Conservation (phyloP, 2,329 filamentous ascomycete genomes). For the Aspergillus ochraceus region DNA sequence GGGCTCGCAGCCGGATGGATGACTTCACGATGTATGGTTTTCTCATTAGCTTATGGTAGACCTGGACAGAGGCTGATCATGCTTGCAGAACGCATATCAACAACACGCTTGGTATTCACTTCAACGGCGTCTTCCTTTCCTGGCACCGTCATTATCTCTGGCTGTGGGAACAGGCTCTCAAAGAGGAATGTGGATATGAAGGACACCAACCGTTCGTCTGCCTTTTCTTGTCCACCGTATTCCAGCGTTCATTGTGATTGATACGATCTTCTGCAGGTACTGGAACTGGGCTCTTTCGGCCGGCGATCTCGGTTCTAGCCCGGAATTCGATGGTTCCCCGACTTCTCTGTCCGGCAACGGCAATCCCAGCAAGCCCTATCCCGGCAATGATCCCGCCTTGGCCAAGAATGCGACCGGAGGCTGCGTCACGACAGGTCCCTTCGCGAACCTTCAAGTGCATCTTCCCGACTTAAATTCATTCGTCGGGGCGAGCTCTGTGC, state of each 20-base stretch:
- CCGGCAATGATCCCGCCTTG: neutral
- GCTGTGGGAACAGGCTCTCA: slow-evolving; percentile 3
- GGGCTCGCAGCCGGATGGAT: neutral
- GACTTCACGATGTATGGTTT: slow-evolving; percentile 4
- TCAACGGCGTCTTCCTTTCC: slow-evolving; percentile 5
- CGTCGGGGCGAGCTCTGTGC: neutral
- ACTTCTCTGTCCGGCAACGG: slow-evolving; percentile 6
- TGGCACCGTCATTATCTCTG: slow-evolving; percentile 11
- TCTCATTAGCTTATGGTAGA: neutral
- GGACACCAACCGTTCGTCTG: slow-evolving; percentile 7
- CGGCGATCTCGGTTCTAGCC: slow-evolving; percentile 1
- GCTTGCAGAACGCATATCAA: neutral
- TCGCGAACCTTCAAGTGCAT: slow-evolving; percentile 1
- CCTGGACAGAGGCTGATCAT: neutral
- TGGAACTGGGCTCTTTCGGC: neutral
- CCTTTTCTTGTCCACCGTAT: neutral
- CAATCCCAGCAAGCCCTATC: neutral
- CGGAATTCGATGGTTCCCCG: slow-evolving; percentile 6
- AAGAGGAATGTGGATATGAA: slow-evolving; percentile 4
- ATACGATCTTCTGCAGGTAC: neutral
- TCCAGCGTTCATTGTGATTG: neutral
- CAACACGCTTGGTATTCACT: neutral
- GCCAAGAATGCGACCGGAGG: slow-evolving; percentile 3
- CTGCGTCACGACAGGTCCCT: slow-evolving; percentile 8
- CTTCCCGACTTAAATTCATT: neutral